Base-by-base conservation (phyloP, 1,139 yeast genomes). In the Suhomyces ambrosiae region DNA sequence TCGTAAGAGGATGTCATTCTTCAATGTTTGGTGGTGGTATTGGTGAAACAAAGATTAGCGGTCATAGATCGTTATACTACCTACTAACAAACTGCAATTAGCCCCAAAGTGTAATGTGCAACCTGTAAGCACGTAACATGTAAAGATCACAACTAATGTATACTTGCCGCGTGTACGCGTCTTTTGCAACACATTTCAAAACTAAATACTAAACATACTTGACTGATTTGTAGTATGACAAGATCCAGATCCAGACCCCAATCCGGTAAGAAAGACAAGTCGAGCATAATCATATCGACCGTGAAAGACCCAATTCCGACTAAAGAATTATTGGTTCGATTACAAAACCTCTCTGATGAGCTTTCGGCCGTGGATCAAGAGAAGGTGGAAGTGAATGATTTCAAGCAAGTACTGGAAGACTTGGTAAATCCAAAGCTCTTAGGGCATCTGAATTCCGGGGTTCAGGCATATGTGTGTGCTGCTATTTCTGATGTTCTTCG, bases 401-500 rank as follows among this genome's bases (percentile, higher is more conserved):
- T 82, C 26, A 67, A 74, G 23, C 44, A 49, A 5, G 61, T 82
- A 13, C 75, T 78, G 40, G 59, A 64, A 21, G 82, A 80, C 34
- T 65, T 89, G 31, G 68, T 76, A 5, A 76, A 77, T 48, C 73
- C 73, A 42, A 84, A 82, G 49, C 62, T 87, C 14, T 47, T 86
- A 7, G 69, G 65, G 27, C 84, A 84, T 52, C 66, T 78, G 36
- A 88, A 87, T 52, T 48, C 61, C 3, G 95, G 95, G 3, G 81
- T 89, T 3, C 85, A 82, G 48, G 81, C 90, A 0, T 79, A 72
- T 43, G 75, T 76, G 2, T 82, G 94, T 12, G 84, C 95, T 53
- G 81, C 94, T 45, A 50, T 89, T 8, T 74, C 90, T 3, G 96
- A 89, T 56, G 68, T 90, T 10, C 61, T 90, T 29, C 71, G 96